Base-by-base conservation (phyloP, 2,329 filamentous ascomycete species). In the Mycosphaerelloides madeirae region DNA sequence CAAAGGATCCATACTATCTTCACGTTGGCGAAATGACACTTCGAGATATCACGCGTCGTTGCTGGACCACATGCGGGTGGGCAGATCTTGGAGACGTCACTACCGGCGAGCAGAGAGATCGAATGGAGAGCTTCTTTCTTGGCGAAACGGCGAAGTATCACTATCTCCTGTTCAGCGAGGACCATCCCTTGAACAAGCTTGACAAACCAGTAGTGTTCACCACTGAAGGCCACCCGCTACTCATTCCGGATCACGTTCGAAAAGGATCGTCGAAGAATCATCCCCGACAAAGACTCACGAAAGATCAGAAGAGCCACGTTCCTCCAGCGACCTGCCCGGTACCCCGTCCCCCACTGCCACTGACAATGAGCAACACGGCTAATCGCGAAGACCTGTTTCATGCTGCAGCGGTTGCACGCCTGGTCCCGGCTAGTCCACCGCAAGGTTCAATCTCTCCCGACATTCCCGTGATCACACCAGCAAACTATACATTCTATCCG, bases 51-150 rank as follows among this genome's bases (percentile, higher is more conserved):
- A 84, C 85, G 58, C 77, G 87, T 38, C 80, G 91, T 42, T 98
- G 93, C 67, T 89, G 87, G 80, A 88, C 89, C 1, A 78, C 80
- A 50, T 98, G 93, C 59, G 93, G 93, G 31, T 97, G 91, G 89
- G 87, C 91, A 12, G 91, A 91, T 1, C 74, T 97, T 31, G 67
- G 72, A 22, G 73, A 76, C 49, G 72, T 76, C 15, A 64, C 67
- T 6, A 72, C 63, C n/a, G 91, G 91, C 3, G 87, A 96, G 67
- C 81, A 88, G 66, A 87, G 80, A 56, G 90, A 98, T 64, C 84
- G 93, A 28, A 97, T 97, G 93, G 93, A 98, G 68, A 97, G 91
- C 64, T 98, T 97, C 74, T 97, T 97, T 61, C 76, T 98, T 1
- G 91, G 93, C 12, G 93, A 98, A 68, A 98, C 93, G 1, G 84